Percentiles rank a stretch among this genome's conserved stretches.
These are phyloP conservation scores for Solanum sejunctum DNA, from an alignment of 257 asterid species.

Conservation along the genomic window DNA sequence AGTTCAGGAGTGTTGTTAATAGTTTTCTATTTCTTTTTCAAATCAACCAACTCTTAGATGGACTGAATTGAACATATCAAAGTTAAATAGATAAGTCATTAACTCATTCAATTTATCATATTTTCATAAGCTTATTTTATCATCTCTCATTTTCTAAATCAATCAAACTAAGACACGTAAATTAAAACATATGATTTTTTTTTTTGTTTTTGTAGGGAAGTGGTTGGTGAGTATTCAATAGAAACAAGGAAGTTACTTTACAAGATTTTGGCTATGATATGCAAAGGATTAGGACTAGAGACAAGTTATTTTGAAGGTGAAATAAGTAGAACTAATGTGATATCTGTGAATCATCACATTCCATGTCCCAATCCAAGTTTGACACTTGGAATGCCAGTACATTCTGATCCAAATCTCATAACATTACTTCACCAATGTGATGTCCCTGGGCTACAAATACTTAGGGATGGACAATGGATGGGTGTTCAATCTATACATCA, in stretches of 20 bases:
- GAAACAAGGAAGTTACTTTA: conserved; percentile 25
- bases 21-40: background rate
- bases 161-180: background rate
- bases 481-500: conserved; percentile 33
- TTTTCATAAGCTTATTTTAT: background rate
- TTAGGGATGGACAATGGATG: conserved; percentile 43
- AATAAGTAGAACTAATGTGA: conserved; percentile 22
- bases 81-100: background rate
- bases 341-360: conserved; percentile 54
- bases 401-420: conserved; percentile 62
- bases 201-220: background rate
- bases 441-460: conserved; percentile 15
- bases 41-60: background rate
- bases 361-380: conserved; percentile 68
- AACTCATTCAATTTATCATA: background rate
- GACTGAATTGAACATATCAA: background rate
- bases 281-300: conserved; percentile 42
- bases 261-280: conserved; percentile 29
- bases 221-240: conserved; percentile 27
- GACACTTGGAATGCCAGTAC: conserved; percentile 55
- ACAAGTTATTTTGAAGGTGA: conserved; percentile 24
- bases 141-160: background rate
- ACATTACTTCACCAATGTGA: conserved; percentile 45
- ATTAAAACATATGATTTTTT: background rate
- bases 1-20: no score